Base-by-base conservation (phyloP, 768 basidiomycete species). In the Boletus rubropictus region DNA sequence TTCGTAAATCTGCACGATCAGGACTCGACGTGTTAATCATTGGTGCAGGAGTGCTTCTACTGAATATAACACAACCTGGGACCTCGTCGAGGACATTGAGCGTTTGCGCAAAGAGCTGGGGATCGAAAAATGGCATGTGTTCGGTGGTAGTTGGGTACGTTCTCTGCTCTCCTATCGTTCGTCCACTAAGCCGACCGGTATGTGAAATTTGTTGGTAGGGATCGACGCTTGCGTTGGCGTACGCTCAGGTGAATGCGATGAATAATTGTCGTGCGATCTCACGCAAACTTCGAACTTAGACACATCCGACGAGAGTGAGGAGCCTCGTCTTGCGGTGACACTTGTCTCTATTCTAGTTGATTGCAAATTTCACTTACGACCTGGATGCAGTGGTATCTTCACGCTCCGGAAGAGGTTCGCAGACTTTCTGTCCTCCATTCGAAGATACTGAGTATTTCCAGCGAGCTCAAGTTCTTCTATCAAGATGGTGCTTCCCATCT, bases 61-160 rank as follows among this genome's bases (percentile, higher is more conserved):
- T 2, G 84, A 88, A 54, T 84, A 92, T 42, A 97, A 97, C 66
- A 96, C 91, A 2, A 96, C 93, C 5, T 92, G 89, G 89, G 85
- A 91, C 60, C 80, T 95, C 34, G 90, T 97, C 21, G 85, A 79
- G 53, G 94, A 97, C 60, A 81, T 92, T 9, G 94, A 97, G 63
- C 84, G 72, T 57, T 69, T 95, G 21, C 77, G 94, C 47, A 73
- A 84, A 60, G 77, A 86, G 48, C 76, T 97, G 14, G 69, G 69
- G 34, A 76, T 97, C 46, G 82, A 89, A 17, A 89, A 81, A 60
- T 96, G 92, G 93, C 83, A 94, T 47, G 89, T 96, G 22, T 96
- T 97, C 61, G 94, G 94, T 24, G 93, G 93, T 8, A 89, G 86
- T 40, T 95, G 93, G 92, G 87, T 86, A 54, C 41, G 72, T 62